Percentiles rank a stretch among this genome's conserved stretches.
These are phyloP conservation scores for Tagetes patula DNA, from an alignment of 129 eudicot species.

Conservation along the genomic window DNA sequence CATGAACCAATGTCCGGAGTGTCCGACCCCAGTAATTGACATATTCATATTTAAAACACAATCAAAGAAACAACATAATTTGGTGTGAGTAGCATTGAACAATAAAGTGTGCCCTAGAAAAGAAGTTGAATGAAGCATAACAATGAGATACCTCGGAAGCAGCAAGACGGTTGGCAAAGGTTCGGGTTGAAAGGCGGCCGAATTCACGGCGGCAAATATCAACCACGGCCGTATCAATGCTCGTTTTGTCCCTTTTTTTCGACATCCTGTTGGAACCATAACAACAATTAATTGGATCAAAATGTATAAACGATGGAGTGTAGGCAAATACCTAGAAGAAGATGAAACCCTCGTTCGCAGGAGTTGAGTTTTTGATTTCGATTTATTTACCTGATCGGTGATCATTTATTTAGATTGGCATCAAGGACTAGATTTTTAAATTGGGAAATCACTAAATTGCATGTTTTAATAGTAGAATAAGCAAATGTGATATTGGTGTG, in stretches of 20 bases:
- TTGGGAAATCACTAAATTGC: not conserved
- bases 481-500: too few species aligned
- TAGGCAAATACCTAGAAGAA: conserved; percentile 4
- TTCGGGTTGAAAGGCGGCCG: conserved; percentile 63
- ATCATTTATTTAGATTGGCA: not conserved
- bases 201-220: conserved; percentile 77
- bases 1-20: too few species aligned
- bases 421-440: not conserved
- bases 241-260: conserved; percentile 44
- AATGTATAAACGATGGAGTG: not conserved
- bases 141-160: conserved; percentile 65
- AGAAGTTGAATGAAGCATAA: conserved; percentile 6
- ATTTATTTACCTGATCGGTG: not conserved
- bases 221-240: conserved; percentile 50
- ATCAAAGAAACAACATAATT: not conserved
- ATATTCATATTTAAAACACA: not conserved
- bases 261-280: conserved; percentile 28
- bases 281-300: not conserved
- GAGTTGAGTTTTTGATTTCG: not conserved
- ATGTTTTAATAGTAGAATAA: too few species aligned
- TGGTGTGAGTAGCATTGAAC: not conserved
- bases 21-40: too few species aligned
- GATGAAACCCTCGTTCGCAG: conserved; percentile 12
- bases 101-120: conserved; percentile 9
- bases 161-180: conserved; percentile 64